A percentile compares a stretch with the other conserved stretches of the same genome.
Evolutionary conservation across 495 filamentous ascomycete species (phyloP).

Genomic region (Penicillium herquei): DNA sequence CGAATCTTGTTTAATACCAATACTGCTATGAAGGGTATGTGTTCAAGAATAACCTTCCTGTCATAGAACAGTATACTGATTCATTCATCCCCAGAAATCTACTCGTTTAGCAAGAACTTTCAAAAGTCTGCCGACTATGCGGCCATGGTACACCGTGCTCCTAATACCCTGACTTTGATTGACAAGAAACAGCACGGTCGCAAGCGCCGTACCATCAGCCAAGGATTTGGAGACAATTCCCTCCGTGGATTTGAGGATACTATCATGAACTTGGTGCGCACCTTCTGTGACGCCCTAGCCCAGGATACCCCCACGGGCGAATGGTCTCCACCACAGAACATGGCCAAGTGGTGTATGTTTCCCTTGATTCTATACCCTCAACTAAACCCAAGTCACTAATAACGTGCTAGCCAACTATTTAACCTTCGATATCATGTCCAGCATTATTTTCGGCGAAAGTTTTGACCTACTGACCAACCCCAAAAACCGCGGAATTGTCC

Average conservation of each 20-base stretch:
- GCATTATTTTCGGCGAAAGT: no score
- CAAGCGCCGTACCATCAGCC: conserved; percentile 36
- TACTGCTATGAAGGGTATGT: neutral
- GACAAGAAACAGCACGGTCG: conserved; percentile 37
- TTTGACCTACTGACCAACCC: no score
- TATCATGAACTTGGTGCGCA: neutral
- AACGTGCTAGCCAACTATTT: no score
- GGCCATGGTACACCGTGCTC: neutral
- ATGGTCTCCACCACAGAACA: no score
- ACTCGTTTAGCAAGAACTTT: conserved; percentile 10
- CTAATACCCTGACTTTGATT: conserved; percentile 37
- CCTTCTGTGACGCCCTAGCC: no score
- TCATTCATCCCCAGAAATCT: conserved; percentile 13
- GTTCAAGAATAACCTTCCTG: neutral
- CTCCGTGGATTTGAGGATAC: conserved; percentile 10
- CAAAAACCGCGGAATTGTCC: no score
- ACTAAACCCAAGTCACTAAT: no score
- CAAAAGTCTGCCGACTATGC: neutral
- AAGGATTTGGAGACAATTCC: conserved; percentile 35
- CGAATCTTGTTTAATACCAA: conserved; percentile 12
- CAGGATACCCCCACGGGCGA: no score
- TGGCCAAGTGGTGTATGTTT: no score
- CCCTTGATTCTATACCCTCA: no score
- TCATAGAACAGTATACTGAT: conserved; percentile 12
- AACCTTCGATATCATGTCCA: no score